These are phyloP conservation scores for Globisporangium iwayamae DNA, from an alignment of 352 stramenopile genomes.

Conservation along the genomic window DNA sequence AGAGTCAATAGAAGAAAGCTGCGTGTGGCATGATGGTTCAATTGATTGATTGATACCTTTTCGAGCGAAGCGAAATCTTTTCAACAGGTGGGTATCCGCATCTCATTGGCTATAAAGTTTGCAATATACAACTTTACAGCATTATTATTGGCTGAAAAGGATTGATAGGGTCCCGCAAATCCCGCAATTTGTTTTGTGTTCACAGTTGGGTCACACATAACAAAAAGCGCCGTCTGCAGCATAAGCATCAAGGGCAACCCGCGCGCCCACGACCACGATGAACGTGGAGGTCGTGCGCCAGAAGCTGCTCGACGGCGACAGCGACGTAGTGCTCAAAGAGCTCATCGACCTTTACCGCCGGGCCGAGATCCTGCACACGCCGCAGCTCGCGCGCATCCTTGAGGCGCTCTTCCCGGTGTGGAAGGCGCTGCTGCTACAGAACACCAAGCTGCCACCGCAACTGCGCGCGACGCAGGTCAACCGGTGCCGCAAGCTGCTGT, in stretches of 20 bases:
- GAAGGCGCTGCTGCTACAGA: slow-evolving; percentile 86
- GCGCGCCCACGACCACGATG: slow-evolving; percentile 33
- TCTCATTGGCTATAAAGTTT: slow-evolving; percentile 9
- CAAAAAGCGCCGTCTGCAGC: slow-evolving; percentile 2
- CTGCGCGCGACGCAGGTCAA: slow-evolving; percentile 72
- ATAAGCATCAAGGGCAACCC: not conserved
- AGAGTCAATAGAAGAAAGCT: not conserved
- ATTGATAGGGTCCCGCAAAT: not conserved
- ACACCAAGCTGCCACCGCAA: slow-evolving; percentile 72
- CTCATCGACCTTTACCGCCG: slow-evolving; percentile 85
- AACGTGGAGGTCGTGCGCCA: slow-evolving; percentile 87
- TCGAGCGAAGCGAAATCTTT: slow-evolving; percentile 4
- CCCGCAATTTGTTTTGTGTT: slow-evolving; percentile 5
- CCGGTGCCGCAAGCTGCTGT: slow-evolving; percentile 88
- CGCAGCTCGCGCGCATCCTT: slow-evolving; percentile 89
- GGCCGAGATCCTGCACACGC: slow-evolving; percentile 86
- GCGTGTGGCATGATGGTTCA: not conserved
- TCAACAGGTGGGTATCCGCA: not conserved
- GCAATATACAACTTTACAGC: too few species aligned
- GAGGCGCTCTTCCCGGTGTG: slow-evolving; percentile 90
- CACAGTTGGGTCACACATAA: not conserved
- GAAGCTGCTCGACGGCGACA: slow-evolving; percentile 77
- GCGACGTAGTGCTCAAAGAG: slow-evolving; percentile 75
- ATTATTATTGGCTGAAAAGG: slow-evolving; percentile 7
- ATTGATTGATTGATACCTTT: not conserved